Evolutionary conservation across 2,329 filamentous ascomycete species (phyloP), one percentile per base, ranked within the genome.

Genomic region (Chaetomiaceae sp.): DNA sequence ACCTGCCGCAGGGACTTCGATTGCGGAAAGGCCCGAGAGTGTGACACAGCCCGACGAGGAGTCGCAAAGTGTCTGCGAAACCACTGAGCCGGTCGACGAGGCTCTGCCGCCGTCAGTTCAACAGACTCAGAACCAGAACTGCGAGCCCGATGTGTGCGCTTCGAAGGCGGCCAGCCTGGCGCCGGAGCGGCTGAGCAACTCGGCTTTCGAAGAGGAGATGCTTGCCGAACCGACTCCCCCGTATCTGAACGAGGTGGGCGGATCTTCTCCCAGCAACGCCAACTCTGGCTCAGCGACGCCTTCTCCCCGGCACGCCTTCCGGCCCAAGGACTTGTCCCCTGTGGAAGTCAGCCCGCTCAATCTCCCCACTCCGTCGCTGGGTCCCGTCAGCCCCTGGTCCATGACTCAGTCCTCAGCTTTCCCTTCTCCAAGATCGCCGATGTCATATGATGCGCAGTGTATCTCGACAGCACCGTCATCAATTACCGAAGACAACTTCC

Each of bases 381-480:
- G 72, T 25, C 76, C 80, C n/a, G 65, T 79, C 55, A 83, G 85
- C 66, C 83, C 86, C 8, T 82, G 84, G 47, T 79, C 86, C 35
- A 78, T 81, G 54, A 77, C 79, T 44, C 76, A 80, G 56, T 73
- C 82, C 44, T 81, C 86, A 0, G 86, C 86, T 0, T 77, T 83
- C 62, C 78, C 86, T 1, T 89, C 86, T 5, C 87, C 86, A 0
- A 79, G 85, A 47, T 79, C 85, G 53, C 74, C 83, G 51, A 73
- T 87, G 67, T 83, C 81, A 4, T 83, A 87, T 49, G 87, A 91
- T 56, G 80, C 80, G 1, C 83, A 87, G 47, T 79, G 85, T 17
- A 79, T 89, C 23, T 87, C 86, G 5, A 90, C 87, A 2, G 83
- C 87, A 2, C 82, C 85, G 5, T 91, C 87, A 1, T 90, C 86